Base-by-base conservation (phyloP, 2,329 filamentous ascomycete species). In the Diplodia scrobiculata region DNA sequence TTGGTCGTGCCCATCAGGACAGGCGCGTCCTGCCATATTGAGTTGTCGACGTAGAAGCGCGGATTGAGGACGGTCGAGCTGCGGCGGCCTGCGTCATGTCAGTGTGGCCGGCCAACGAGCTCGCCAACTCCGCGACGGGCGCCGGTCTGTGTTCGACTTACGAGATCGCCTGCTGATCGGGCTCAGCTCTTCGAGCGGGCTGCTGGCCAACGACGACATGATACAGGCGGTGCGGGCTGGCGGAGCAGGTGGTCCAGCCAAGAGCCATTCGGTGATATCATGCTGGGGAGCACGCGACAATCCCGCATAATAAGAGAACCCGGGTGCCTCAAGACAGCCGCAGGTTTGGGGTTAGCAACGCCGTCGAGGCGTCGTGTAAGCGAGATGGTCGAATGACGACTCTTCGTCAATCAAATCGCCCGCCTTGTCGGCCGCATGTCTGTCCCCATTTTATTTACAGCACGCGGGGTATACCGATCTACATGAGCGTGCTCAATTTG, bases 21-120 rank as follows among this genome's bases (percentile, higher is more conserved):
- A 19, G 90, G 90, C 1, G 90, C 89, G 58, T 88, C 83, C 72
- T 87, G 87, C 89, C 89, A 92, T 68, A 91, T 77, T 45, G 87
- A 87, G 69, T 83, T 82, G 71, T 89, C 86, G 32, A 79, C 68
- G 68, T 79, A 79, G 58, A 75, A 78, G 51, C 76, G 72, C 1
- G 78, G 77, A 59, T 79, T 78, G n/a, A 80, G 71, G 63, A 79
- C 74, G 1, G 77, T 77, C 38, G 76, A 78, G 67, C 63, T 67
- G 41, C 66, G 63, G 47, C 66, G 65, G 34, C 65, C 53, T 59
- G 27, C 34, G 50, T 47, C 27, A 21, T 19, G 48, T 66, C 47
- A 66, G 65, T 25, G 53, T 50, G 47, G 25, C 5, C 32, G 13
- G n/a, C 36, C 25, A 19, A 7, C n/a, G 17, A n/a, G 38, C 10